Evolutionary conservation across 352 stramenopile species (phyloP), one percentile per base, ranked within the genome.

Genomic region (Phytophthora idaei): DNA sequence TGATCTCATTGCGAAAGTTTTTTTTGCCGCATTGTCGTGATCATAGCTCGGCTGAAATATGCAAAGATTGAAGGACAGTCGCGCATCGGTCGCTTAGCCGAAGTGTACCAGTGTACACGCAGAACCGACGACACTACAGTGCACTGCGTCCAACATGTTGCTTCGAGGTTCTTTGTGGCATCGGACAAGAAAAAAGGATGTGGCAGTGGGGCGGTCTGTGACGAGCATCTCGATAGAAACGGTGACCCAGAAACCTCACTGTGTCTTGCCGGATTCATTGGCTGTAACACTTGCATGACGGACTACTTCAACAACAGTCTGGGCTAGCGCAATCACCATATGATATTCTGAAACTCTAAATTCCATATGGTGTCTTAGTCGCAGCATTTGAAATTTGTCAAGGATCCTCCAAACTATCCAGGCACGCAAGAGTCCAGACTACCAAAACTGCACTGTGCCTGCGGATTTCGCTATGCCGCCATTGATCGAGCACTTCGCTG

Each of bases 281-380:
- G n/a, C 55, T 59, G 41, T 60, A 61, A 72, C 27, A 44, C 31
- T 60, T 55, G 17, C 39, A 49, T 39, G 21, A 39, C 21, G 12
- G 42, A 68, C 52, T 65, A 69, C 66, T 73, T 73, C 66, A 73
- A 73, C 60, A 32, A 66, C 64, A 57, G 55, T 51, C 47, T 21
- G 9, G 61, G 54, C n/a, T 29, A 12, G 45, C 28, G 53, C 61
- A 69, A 69, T 54, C 55, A 46, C 46, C 58, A 56, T 48, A 51
- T 67, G 47, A 36, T 29, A 55, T 64, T 28, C 31, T 29, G n/a
- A 39, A 21, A 17, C 54, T 21, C 59, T 41, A 25, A 45, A 64
- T 5, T 3, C 29, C 63, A 71, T 32, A 25, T 66, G 61, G 47
- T 25, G 11, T 55, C 31, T 57, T 64, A 48, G 57, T 61, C 61